Conservation (phyloP, 1,284 basidiomycete genomes). For the Exsudoporus floridanus region DNA sequence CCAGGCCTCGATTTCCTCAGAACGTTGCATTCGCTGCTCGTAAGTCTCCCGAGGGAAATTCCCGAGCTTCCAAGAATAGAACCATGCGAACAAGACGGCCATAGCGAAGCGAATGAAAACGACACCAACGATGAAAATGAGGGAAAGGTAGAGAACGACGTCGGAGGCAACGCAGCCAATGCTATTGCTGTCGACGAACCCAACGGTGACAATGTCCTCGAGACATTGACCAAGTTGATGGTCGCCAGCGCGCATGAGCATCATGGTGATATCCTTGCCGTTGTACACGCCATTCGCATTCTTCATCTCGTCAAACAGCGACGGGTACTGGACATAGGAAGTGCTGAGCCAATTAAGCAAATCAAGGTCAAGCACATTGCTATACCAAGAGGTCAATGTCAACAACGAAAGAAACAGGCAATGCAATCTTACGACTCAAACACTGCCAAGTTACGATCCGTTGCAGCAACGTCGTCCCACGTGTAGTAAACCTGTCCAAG, state of each 20-base stretch:
- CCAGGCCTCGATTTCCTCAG: conserved; percentile 94
- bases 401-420: conserved; percentile 1
- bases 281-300: conserved; percentile 71
- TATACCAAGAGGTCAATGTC: conserved; percentile 35
- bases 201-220: conserved; percentile 82
- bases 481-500: conserved; percentile 90
- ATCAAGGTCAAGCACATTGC: conserved; percentile 84
- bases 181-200: conserved; percentile 90
- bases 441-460: conserved; percentile 80
- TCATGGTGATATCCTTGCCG: conserved; percentile 84
- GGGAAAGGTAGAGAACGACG: conserved; percentile 92
- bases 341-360: conserved; percentile 83
- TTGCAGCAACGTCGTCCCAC: conserved; percentile 81
- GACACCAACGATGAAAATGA: conserved; percentile 97
- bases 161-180: conserved; percentile 96
- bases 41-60: conserved; percentile 94
- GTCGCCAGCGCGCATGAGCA: conserved; percentile 67
- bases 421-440: conserved; percentile 74
- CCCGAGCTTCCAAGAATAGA: conserved; percentile 91
- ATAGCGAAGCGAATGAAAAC: conserved; percentile 94
- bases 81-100: conserved; percentile 98
- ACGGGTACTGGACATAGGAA: conserved; percentile 78
- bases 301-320: conserved; percentile 80
- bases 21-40: conserved; percentile 89
- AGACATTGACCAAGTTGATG: conserved; percentile 77